Base-by-base conservation (phyloP, 2,329 filamentous ascomycete species). In the Ceratocystiopsis minuta region DNA sequence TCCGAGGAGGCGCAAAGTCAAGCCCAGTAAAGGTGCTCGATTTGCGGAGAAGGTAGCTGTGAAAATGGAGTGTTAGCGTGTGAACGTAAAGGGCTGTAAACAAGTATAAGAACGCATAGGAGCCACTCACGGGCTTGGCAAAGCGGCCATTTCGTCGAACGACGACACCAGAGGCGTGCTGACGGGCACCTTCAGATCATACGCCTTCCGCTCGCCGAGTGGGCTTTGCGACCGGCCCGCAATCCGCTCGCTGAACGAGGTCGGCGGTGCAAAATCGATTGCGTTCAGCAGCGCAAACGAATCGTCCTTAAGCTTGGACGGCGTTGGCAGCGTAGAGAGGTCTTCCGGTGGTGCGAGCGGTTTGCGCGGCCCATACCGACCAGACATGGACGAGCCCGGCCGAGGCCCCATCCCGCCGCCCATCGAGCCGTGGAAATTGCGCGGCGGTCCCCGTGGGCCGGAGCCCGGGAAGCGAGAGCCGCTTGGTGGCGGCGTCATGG, bases 401-500 rank as follows among this genome's bases (percentile, higher is more conserved):
- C 57, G 54, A n/a, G 44, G 14, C 53, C 54, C 61, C 60, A 64
- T 66, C n/a, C n/a, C n/a, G 36, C 62, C 66, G 15, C 66, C 62
- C 45, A 71, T 58, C 5, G 68, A 71, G 20, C 68, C 67, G 43
- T 66, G 60, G 47, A 55, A 55, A 41, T 55, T 59, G 10, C 63
- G 62, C 34, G 60, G 63, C 39, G 55, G 59, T 13, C 45, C 38
- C 3, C 36, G 41, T 18, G 50, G 46, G 15, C 46, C 32, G 1
- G 52, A 53, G 4, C 63, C 53, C 16, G 55, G 60, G 54, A 64
- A 60, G 38, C 68, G 59, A 40, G 64, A 54, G 38, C 65, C 65
- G 39, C 66, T 65, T 2, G 88, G 87, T 16, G 88, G 88, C 41
- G 88, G 88, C 16, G 88, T 96, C 88, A 96, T 95, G 41, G 88